Base-by-base conservation (phyloP, 257 asterid genomes). In the Nicotiana sylvestris region DNA sequence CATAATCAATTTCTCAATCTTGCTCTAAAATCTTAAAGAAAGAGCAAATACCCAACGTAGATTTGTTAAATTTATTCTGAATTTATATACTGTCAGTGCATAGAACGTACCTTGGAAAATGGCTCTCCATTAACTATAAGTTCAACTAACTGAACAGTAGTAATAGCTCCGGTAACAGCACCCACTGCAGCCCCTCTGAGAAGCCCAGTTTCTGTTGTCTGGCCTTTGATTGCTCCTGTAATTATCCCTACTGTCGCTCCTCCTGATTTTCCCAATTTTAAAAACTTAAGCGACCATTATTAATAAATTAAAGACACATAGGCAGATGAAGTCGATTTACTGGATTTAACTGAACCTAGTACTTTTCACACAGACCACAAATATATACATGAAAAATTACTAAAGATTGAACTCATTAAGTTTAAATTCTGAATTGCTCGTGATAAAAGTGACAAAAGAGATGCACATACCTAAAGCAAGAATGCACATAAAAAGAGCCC, bases 131-230 rank as follows among this genome's bases (percentile, higher is more conserved):
- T 89, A 16, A 91, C 60, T 18, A 93, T 84, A 80, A 91, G 92
- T 57, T 95, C 99, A 87, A 94, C 83, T 86, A 95, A 82, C 77
- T 95, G 98, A 82, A 95, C 93, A 65, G 93, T 97, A 2, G 98
- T 95, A 83, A 95, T 82, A 77, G 97, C 98, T 30, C 99, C 99
- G 0, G 97, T 86, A 62, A 95, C 93, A 7, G 93, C 93, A 82
- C 99, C 99, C 12, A 95, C 97, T 51, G 94, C 98, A 2, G 92
- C 91, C 82, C 98, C 99, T 32, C 99, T 95, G 13, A 91, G 77
- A 5, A 95, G 83, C 9, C 99, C 99, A 2, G 97, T 94, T 86
- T 95, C 99, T 4, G 99, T 95, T 4, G 99, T 94, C 81, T 94
- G 99, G 37, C 99, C 99, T 87, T 95, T 95, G 57, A 95, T 85